These are phyloP conservation scores for Trichoderma erinaceum DNA, from an alignment of 495 filamentous ascomycete genomes.

Conservation along the genomic window DNA sequence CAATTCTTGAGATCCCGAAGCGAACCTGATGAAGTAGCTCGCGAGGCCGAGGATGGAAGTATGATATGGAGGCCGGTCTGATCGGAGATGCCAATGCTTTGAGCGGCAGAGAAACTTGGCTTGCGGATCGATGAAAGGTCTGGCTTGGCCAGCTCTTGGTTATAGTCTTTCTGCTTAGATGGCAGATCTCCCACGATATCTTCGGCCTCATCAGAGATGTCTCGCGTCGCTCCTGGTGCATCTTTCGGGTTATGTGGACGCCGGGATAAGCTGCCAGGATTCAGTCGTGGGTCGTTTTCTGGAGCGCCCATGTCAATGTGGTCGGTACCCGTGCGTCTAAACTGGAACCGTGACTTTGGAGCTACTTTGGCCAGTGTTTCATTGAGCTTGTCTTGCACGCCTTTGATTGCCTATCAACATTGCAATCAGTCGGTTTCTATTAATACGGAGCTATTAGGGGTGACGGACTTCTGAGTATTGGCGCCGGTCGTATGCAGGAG, in stretches of 20 bases:
- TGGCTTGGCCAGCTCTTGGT: conserved; percentile 38
- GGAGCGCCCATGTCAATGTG: conserved; percentile 15
- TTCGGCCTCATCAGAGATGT: conserved; percentile 27
- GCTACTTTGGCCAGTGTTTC: conserved; percentile 34
- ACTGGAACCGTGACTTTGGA: conserved; percentile 42
- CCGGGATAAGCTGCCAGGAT: conserved; percentile 3
- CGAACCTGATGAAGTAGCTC: conserved; percentile 62
- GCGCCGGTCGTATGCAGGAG: conserved; percentile 42
- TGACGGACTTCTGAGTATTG: conserved; percentile 32
- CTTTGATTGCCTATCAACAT: conserved; percentile 32
- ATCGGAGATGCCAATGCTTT: conserved; percentile 57
- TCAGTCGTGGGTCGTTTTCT: conserved; percentile 12
- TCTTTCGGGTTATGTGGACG: background rate
- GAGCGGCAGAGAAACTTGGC: conserved; percentile 54
- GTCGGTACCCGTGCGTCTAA: conserved; percentile 31
- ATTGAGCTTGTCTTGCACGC: conserved; percentile 38
- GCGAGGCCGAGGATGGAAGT: conserved; percentile 60
- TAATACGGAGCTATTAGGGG: background rate
- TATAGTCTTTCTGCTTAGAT: conserved; percentile 41
- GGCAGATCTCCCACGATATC: conserved; percentile 22
- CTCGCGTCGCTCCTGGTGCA: background rate
- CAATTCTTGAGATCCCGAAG: conserved; percentile 66
- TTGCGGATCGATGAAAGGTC: conserved; percentile 36
- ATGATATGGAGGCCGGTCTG: conserved; percentile 63
- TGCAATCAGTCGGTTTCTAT: background rate